Conservation (phyloP, 495 filamentous ascomycete species). For the Apiosordaria backusii region DNA sequence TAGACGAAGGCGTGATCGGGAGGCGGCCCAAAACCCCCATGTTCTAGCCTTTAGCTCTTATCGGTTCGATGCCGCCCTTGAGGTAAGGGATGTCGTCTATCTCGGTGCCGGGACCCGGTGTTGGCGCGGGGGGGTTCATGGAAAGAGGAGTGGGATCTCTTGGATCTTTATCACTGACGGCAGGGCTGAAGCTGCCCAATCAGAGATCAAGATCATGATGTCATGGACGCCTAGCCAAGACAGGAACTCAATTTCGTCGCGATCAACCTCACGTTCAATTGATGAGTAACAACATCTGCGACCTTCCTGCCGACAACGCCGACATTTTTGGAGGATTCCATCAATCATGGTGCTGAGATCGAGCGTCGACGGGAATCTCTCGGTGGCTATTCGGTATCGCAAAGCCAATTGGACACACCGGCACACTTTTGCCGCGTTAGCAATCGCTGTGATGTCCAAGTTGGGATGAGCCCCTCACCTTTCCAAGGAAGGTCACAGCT, state of each 20-base stretch:
- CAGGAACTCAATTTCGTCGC: background rate
- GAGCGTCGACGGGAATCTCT: background rate
- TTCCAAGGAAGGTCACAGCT: background rate
- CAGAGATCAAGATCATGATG: background rate
- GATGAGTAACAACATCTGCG: background rate
- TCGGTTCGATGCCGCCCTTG: background rate
- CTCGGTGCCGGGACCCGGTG: background rate
- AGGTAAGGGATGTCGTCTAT: background rate
- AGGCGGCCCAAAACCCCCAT: background rate
- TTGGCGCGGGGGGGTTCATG: background rate
- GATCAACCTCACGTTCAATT: background rate
- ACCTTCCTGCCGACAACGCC: background rate
- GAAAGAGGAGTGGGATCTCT: background rate
- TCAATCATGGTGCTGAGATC: background rate
- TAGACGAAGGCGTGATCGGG: background rate
- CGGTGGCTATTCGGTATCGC: slow-evolving; percentile 1
- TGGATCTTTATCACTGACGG: background rate
- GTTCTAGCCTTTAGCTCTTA: background rate
- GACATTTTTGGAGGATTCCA: background rate
- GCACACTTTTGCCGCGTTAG: background rate
- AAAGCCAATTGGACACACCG: background rate
- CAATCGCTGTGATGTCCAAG: background rate
- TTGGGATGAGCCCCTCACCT: slow-evolving; percentile 5
- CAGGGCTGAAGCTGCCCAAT: background rate
- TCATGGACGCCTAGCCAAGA: background rate